Conservation (phyloP, 2,329 filamentous ascomycete genomes). For the Fusarium cyanostomum region DNA sequence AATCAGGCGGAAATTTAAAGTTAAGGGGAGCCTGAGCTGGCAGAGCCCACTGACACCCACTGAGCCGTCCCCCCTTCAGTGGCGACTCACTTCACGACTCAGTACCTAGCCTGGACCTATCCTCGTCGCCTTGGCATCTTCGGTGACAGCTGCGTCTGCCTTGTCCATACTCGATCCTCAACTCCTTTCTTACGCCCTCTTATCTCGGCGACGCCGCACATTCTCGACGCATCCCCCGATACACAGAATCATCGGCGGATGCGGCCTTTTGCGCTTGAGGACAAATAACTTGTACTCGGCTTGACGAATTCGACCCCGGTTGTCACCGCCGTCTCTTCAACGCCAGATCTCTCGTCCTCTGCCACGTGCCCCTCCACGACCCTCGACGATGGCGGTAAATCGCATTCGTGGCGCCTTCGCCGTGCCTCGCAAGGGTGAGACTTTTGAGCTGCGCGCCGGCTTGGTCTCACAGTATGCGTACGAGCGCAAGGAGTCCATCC, state of each 20-base stretch:
- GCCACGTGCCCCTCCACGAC: constrained; percentile 40
- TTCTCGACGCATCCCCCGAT: constrained; percentile 19
- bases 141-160: constrained; percentile 36
- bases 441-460: constrained; percentile 94
- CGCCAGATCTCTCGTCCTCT: constrained; percentile 12
- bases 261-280: constrained; percentile 28
- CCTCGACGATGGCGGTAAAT: constrained; percentile 84
- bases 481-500: constrained; percentile 98
- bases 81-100: constrained; percentile 9
- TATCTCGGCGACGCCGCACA: constrained; percentile 21
- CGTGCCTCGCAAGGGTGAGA: constrained; percentile 94
- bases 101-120: constrained; percentile 26
- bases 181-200: constrained; percentile 26
- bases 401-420: constrained; percentile 94
- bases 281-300: constrained; percentile 19
- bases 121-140: constrained; percentile 40
- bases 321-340: constrained; percentile 37
- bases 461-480: constrained; percentile 99
- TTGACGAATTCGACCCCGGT: constrained; percentile 22
- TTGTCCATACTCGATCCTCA: constrained; percentile 27
- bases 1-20: constrained; percentile 41
- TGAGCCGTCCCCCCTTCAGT: constrained; percentile 10
- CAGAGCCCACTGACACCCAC: constrained; percentile 12
- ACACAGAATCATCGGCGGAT: constrained; percentile 26
- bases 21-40: constrained; percentile 30